Conservation (phyloP, 73 alveolate species). For the Tetrahymena thermophila region DNA sequence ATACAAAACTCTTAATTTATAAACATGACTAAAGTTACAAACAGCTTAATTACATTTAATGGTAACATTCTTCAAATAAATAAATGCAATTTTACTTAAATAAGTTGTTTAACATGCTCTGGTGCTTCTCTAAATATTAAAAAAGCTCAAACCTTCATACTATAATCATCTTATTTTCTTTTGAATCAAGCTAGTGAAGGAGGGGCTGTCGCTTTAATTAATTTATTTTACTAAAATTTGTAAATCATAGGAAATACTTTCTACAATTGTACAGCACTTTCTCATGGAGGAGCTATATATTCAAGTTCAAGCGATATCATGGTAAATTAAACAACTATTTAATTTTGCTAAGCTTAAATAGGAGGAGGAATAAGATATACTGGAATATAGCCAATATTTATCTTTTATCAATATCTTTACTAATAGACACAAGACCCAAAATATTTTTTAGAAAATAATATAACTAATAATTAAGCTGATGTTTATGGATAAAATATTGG, state of each 20-base stretch:
- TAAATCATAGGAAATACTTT: background rate
- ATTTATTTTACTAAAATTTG: background rate
- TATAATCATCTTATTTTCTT: background rate
- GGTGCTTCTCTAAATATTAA: background rate
- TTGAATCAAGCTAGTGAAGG: background rate
- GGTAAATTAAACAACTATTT: background rate
- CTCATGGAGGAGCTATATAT: background rate
- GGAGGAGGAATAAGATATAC: background rate
- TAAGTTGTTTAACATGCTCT: background rate
- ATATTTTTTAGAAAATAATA: background rate
- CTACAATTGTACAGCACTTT: background rate
- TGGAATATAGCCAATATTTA: background rate
- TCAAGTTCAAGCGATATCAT: background rate
- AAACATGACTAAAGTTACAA: background rate
- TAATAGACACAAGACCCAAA: background rate
- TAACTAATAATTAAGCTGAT: background rate
- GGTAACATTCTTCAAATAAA: background rate
- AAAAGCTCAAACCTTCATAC: background rate
- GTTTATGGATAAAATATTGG: background rate
- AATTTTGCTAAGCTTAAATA: background rate
- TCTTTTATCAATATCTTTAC: background rate
- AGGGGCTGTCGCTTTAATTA: background rate
- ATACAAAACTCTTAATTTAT: background rate
- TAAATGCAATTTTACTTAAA: background rate
- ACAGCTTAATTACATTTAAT: background rate